Base-by-base conservation (phyloP, 352 stramenopile genomes). In the Globisporangium perplexum region DNA sequence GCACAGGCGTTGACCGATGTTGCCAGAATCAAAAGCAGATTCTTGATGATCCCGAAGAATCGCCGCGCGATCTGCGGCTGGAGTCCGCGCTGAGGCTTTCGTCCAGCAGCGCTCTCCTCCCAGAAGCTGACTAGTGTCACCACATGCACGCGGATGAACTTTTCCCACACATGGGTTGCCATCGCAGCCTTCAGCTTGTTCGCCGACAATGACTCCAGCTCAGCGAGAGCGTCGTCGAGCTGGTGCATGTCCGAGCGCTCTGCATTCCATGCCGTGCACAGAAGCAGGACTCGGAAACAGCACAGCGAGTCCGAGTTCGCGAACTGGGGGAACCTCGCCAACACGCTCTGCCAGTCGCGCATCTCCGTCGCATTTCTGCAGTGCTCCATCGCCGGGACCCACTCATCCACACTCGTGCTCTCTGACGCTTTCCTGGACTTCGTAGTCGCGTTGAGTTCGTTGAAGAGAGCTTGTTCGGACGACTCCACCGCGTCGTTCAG, bases 221-320 rank as follows among this genome's bases (percentile, higher is more conserved):
- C 81, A 11, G 69, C 57, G 41, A 92, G 55, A 2, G 83, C 83
- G 56, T 89, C 75, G 43, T 89, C 79, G 12, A 94, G 65, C 44
- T 92, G 81, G n/a, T 79, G 77, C 83, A 94, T 92, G 26, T 90
- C 74, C 0, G 83, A 88, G 53, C 83, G 77, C 47, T 90, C 79
- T 5, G 78, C 68, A 52, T 92, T 94, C 83, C 83, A 94, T 24
- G 81, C 79, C 7, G 77, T 62, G 51, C 79, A 92, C 1, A 94
- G 63, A 22, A 86, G 51, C 24, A 54, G 69, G 14, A 78, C 76
- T 31, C 81, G 75, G 47, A 90, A 92, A 45, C 77, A 90, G 46
- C 75, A 79, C 5, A 92, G 56, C 3, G 75, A 55, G 45, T 91
- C 72, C 10, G 65, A 62, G 48, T 82, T 62, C 2, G 69, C 67